A percentile compares a stretch with the other conserved stretches of the same genome.
Evolutionary conservation across 441 rosid species (phyloP).

Genomic region (Adansonia rubrostipa): DNA sequence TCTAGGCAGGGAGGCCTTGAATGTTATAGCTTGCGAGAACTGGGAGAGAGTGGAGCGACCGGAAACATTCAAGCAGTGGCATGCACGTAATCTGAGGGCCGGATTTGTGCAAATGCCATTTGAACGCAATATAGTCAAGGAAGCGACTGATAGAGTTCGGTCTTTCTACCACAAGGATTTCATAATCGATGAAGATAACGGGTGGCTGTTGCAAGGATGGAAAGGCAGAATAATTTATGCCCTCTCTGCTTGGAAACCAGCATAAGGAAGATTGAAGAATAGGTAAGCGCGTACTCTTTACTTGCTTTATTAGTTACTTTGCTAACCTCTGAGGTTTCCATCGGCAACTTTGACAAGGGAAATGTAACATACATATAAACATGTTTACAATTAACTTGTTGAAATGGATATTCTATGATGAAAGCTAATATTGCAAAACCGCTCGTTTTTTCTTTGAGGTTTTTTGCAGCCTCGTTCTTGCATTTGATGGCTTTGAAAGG

Average conservation of each 20-base stretch:
- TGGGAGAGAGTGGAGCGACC: slow-evolving; percentile 96
- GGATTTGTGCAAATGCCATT: slow-evolving; percentile 68
- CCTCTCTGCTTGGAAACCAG: slow-evolving; percentile 79
- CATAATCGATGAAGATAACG: slow-evolving; percentile 67
- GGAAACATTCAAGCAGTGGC: slow-evolving; percentile 95
- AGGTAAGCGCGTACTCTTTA: background rate
- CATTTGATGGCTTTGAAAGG: too few species aligned
- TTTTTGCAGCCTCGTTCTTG: too few species aligned
- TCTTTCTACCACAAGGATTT: slow-evolving; percentile 74
- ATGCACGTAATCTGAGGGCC: slow-evolving; percentile 69
- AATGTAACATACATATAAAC: background rate
- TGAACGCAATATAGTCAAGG: slow-evolving; percentile 46
- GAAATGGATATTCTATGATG: slow-evolving; percentile 2
- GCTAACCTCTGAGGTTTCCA: background rate
- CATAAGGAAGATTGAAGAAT: slow-evolving; percentile 34
- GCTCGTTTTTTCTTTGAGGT: too few species aligned
- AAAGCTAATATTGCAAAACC: background rate
- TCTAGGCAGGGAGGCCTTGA: slow-evolving; percentile 80
- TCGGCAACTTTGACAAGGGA: background rate
- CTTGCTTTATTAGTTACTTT: background rate
- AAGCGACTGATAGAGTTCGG: slow-evolving; percentile 46
- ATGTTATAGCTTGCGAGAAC: slow-evolving; percentile 86
- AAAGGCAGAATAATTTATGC: slow-evolving; percentile 76
- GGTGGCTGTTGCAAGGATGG: slow-evolving; percentile 91
- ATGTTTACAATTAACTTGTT: background rate